Evolutionary conservation across 768 basidiomycete genomes (phyloP).

Genomic region (Agrocybe pediades): DNA sequence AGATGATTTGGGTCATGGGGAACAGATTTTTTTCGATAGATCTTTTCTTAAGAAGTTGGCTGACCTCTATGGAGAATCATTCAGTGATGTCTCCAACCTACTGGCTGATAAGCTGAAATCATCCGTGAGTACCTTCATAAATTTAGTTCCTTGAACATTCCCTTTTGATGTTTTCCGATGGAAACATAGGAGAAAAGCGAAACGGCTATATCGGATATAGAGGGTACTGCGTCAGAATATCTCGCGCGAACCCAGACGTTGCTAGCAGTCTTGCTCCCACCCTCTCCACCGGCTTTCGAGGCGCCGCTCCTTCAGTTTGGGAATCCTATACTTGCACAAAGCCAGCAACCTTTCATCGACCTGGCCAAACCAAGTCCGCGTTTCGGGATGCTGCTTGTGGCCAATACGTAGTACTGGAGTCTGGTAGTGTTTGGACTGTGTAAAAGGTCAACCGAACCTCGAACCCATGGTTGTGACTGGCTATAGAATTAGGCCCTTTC

Average conservation of each 20-base stretch:
- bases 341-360: conserved; percentile 60
- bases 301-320: conserved; percentile 50
- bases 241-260: conserved; percentile 63
- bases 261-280: conserved; percentile 55
- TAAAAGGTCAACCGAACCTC: too few relatives aligned
- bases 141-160: not conserved
- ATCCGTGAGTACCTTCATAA: conserved; percentile 12
- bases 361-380: conserved; percentile 72
- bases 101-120: conserved; percentile 15
- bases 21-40: conserved; percentile 43
- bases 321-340: conserved; percentile 50
- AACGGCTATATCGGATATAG: conserved; percentile 24
- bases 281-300: conserved; percentile 16
- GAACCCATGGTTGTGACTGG: too few relatives aligned
- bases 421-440: too few relatives aligned
- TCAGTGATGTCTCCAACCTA: conserved; percentile 22
- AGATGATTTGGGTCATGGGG: conserved; percentile 23
- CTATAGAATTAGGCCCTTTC: too few relatives aligned
- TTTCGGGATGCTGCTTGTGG: conserved; percentile 74
- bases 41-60: conserved; percentile 48
- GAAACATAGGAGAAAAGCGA: conserved; percentile 13
- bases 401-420: conserved; percentile 35
- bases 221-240: conserved; percentile 36
- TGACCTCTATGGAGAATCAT: conserved; percentile 31
- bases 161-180: conserved; percentile 1